Conservation (phyloP, 1,284 basidiomycete species). For the Cystobasidium pallidum region DNA sequence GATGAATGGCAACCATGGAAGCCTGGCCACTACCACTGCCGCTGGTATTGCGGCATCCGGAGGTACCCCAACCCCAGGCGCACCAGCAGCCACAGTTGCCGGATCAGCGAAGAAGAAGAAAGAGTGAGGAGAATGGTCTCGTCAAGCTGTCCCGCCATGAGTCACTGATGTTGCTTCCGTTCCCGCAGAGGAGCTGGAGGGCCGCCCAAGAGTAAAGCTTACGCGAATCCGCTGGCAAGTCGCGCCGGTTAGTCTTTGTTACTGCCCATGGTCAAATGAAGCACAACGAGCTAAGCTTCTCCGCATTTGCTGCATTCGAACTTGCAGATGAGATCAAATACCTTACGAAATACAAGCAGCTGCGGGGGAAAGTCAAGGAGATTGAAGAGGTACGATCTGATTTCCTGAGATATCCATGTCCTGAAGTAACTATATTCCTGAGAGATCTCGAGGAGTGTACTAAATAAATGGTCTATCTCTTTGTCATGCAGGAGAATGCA, state of each 20-base stretch:
- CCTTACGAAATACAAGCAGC: slow-evolving; percentile 82
- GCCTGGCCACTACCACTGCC: background rate
- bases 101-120: slow-evolving; percentile 28
- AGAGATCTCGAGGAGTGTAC: background rate
- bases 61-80: slow-evolving; percentile 2
- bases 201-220: slow-evolving; percentile 32
- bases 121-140: background rate
- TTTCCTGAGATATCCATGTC: slow-evolving; percentile 19
- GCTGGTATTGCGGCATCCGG: slow-evolving; percentile 1
- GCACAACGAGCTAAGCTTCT: too few species aligned
- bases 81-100: background rate
- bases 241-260: slow-evolving; percentile 19
- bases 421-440: too few species aligned
- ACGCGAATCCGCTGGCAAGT: slow-evolving; percentile 33
- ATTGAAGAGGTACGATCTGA: slow-evolving; percentile 68
- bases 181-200: slow-evolving; percentile 26
- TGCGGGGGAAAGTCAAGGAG: slow-evolving; percentile 84
- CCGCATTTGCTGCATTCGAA: too few species aligned
- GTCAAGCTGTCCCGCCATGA: background rate
- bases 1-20: slow-evolving; percentile 10
- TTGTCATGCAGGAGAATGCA: slow-evolving; percentile 54
- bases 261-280: too few species aligned
- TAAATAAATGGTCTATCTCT: background rate
- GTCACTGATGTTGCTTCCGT: background rate
- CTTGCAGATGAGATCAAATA: slow-evolving; percentile 79